Evolutionary conservation across 306 rosid genomes (phyloP).

Genomic region (Cercis canadensis): DNA sequence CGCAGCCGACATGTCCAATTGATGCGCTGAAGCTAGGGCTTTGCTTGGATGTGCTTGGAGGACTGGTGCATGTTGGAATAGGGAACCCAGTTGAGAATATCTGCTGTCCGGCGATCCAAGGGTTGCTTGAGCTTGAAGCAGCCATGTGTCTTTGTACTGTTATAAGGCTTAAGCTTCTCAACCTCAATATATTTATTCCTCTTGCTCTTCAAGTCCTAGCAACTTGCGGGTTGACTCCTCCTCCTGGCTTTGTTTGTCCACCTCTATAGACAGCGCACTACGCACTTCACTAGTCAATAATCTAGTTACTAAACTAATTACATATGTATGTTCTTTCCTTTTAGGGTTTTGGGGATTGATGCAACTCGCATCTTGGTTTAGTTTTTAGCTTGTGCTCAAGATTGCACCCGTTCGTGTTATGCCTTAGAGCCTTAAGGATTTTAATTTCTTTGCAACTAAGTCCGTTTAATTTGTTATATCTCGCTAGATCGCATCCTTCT

Average conservation of each 20-base stretch:
- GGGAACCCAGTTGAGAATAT: conserved; percentile 62
- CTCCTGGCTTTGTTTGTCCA: conserved; percentile 70
- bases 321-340: too few relatives aligned
- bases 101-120: conserved; percentile 64
- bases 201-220: conserved; percentile 59
- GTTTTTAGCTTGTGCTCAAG: too few relatives aligned
- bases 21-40: conserved; percentile 45
- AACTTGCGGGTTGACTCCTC: conserved; percentile 64
- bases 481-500: too few relatives aligned
- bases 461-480: too few relatives aligned
- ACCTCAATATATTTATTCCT: conserved; percentile 59
- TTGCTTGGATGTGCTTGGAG: conserved; percentile 58
- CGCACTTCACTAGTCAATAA: too few relatives aligned
- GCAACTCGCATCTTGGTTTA: too few relatives aligned
- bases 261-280: conserved; percentile 38
- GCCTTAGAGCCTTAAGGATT: too few relatives aligned
- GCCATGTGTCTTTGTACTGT: conserved; percentile 65
- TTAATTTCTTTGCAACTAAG: too few relatives aligned
- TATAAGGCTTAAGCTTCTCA: conserved; percentile 56
- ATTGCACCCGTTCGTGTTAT: too few relatives aligned
- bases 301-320: too few relatives aligned
- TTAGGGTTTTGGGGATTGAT: too few relatives aligned
- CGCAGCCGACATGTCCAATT: neutral
- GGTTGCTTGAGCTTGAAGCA: conserved; percentile 66
- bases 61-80: conserved; percentile 59